Evolutionary conservation across 2,329 filamentous ascomycete species (phyloP), one percentile per base, ranked within the genome.

Genomic region (Colletotrichum sp.): DNA sequence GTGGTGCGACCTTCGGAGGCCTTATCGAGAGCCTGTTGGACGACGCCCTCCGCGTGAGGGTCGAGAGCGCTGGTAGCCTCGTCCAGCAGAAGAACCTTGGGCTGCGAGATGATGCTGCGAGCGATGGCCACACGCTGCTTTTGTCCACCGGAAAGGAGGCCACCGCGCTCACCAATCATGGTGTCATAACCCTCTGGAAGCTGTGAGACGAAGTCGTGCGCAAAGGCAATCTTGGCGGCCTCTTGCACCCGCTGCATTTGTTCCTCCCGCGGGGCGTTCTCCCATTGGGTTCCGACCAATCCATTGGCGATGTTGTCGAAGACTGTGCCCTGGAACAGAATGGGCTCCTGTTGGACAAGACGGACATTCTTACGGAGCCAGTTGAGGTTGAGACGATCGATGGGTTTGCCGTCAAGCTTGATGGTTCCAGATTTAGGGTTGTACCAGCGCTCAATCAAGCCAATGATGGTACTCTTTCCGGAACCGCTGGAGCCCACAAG

Each of bases 101-200:
- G 85, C 36, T 85, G 79, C 4, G 82, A 83, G n/a, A 88, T 81
- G 60, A 88, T 83, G 55, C 83, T 84, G n/a, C 86, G 82, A 3
- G 85, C 85, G 72, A 94, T 94, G 1, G 92, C 90, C 28, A 94
- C 87, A 12, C 92, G 87, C 78, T 94, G 92, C 62, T 91, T 88
- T 79, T 94, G 92, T 1, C 92, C 93, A n/a, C 92, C 92, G 12
- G 89, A 92, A 1, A 94, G 84, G 72, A 91, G 90, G 36, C 90
- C 88, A 2, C 91, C 92, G 10, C 88, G 87, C 79, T 93, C 90
- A 4, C 92, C 92, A 7, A 93, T 89, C 10, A 86, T 83, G 0
- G 92, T 92, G 1, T 89, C 86, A 78, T 92, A 93, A 8, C 89
- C 89, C 79, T 84, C 78, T 5, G 88, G 87, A 2, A 90, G 81